Base-by-base conservation (phyloP, 2,329 filamentous ascomycete species). In the Thielaviopsis musarum region DNA sequence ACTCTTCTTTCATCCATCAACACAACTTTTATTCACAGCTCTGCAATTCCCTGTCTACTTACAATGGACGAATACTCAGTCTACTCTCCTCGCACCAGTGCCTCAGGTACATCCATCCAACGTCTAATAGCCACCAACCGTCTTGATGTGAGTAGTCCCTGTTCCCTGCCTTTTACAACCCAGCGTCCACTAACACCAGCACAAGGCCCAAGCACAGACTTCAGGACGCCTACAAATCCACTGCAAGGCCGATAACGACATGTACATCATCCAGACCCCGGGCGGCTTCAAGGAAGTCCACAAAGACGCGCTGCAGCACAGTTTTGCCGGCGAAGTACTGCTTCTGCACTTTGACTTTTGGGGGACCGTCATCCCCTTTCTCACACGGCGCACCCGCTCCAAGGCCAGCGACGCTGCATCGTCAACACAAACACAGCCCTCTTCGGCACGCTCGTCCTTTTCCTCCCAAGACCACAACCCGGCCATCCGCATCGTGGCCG, bases 261-360 rank as follows among this genome's bases (percentile, higher is more conserved):
- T 48, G 5, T 61, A 56, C 54, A 59, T 61, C n/a, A 45, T 61
- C 13, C 60, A 59, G 54, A 59, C 57, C 5, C 60, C 57, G 3
- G 51, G 53, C 7, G 57, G 60, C 24, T 61, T 59, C 30, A 52
- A 38, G 12, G 57, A 61, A 24, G 54, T 61, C 30, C 41, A 52
- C 17, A 34, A 54, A 28, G 52, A 53, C 10, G 60, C 34, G 19
- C 57, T 57, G 17, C 52, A 59, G 49, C 22, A 34, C 22, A 54
- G 28, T 45, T 41, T 54, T 3, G 56, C 56, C 13, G 59, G 59
- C 10, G 52, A 58, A 26, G 30, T 59, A 17, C 57, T 62, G 17
- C 41, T 59, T 19, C 54, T 62, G n/a, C 28, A 53, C 2, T 62
- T 59, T 19, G 52, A 61, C 55, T 61, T 61, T 41, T 58, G 59